Base-by-base conservation (phyloP, 164 flowering plant genomes). In the Piper longum region DNA sequence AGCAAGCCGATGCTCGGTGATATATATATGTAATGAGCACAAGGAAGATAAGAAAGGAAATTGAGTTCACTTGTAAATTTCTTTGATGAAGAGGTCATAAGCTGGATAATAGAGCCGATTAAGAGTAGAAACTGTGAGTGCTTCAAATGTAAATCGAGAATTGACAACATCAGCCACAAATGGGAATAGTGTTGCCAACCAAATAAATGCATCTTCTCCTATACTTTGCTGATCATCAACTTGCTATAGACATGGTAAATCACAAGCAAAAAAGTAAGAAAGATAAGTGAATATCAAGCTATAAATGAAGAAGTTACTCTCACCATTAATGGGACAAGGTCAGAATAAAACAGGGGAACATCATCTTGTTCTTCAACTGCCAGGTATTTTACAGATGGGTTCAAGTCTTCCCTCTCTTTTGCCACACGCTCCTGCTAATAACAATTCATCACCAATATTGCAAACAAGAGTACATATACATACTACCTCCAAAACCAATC, bases 241-340 rank as follows among this genome's bases (percentile, higher is more conserved):
- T 97, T 93, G 64, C 56, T 54, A 68, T 60, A 3, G 63, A 16
- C 67, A 64, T 17, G 41, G 60, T 55, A 48, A 11, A 16, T 59
- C 44, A 42, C 59, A 41, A 36, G 5, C 19, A 36, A 45, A 48
- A 16, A 6, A 3, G 45, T 56, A 41, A 44, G 13, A 43, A 44
- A 16, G 4, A 44, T 41, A 40, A 60, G 43, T 14, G 16, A 16
- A 14, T 39, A 45, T 4, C 54, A 62, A 45, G 17, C 5, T 45
- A 17, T 11, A 56, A 62, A 63, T 69, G n/a, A 57, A 56, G 18
- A 44, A 16, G 7, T 61, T 5, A 16, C 12, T 13, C 84, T 76
- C 85, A 93, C 99, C n/a, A 95, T 91, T 11, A 95, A 86, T 4
- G 99, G 96, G 97, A 95, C 83, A 65, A 88, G 52, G 72, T 95